Evolutionary conservation across 2,329 filamentous ascomycete species (phyloP), one percentile per base, ranked within the genome.

Genomic region (Alternaria sp.): DNA sequence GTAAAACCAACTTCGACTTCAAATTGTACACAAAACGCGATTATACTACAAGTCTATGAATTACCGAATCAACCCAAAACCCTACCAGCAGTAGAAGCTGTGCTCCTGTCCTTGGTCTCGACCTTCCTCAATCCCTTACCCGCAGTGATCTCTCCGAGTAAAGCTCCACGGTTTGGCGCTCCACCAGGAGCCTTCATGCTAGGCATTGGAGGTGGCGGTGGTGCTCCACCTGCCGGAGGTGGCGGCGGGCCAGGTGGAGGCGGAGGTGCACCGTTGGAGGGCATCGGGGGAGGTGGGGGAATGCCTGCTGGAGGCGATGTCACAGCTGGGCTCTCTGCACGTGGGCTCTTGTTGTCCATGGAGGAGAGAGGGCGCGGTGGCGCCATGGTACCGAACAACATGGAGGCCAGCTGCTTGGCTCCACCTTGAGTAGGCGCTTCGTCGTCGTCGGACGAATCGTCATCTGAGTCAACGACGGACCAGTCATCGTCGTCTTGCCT

Each of bases 321-420:
- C 75, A 82, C 61, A 76, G 81, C 61, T 79, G 81, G 63, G 80
- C 82, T 73, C 73, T 83, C 51, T 69, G 81, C 60, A 77, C 79
- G 60, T 43, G 84, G 79, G 60, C 82, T 82, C 71, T 92, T 92
- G 69, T 92, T 89, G 58, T 92, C 93, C 79, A 92, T 89, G 7
- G 93, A 91, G 20, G 93, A 96, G 47, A 97, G 82, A 28, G 95
- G 94, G 55, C 95, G 89, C 14, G 96, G 95, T 43, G 96, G 95
- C 10, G 88, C 95, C 94, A 99, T 98, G 55, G 94, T 97, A 63
- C 96, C 95, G 78, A 99, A 99, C 20, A 99, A 86, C 64, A 97
- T 96, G 7, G 93, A 97, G 15, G 96, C 96, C 41, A 99, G 88
- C 72, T 97, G 93, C 64, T 96, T 96, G 53, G 96, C 96, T 58